phyloP scores from a whole-genome alignment of 1,284 basidiomycete species.

The Cutaneotrichosporon mucoides region DNA sequence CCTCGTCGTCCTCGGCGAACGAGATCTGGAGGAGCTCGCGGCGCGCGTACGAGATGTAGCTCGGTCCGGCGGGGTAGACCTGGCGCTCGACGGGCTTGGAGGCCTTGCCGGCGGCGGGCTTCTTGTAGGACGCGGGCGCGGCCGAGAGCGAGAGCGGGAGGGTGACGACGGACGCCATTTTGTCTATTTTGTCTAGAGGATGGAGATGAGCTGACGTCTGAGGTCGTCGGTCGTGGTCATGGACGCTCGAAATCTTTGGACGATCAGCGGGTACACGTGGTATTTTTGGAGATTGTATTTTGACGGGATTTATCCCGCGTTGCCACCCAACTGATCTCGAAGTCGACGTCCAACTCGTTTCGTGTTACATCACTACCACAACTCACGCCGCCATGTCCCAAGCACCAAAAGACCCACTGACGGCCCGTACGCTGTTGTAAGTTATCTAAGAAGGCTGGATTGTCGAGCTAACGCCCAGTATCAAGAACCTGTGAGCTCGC shows the following conservation, averaged over 20 bases:
- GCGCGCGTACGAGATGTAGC: conserved; percentile 74
- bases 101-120: conserved; percentile 42
- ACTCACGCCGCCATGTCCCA: conserved; percentile 22
- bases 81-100: conserved; percentile 49
- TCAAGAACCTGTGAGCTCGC: conserved; percentile 46
- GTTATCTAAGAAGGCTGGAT: conserved; percentile 4
- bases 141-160: conserved; percentile 46
- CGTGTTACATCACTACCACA: not conserved
- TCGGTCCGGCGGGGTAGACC: conserved; percentile 75
- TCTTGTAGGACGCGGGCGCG: conserved; percentile 43
- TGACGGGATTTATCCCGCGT: conserved; percentile 4
- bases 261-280: not conserved
- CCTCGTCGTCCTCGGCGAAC: conserved; percentile 70
- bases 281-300: not conserved
- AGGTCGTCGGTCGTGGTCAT: no score
- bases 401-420: conserved; percentile 32
- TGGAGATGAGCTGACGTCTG: not conserved
- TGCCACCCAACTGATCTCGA: not conserved
- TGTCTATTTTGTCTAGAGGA: not conserved
- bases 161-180: conserved; percentile 46
- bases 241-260: conserved; percentile 5
- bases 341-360: not conserved
- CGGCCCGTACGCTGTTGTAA: conserved; percentile 46
- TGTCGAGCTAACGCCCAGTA: conserved; percentile 24
- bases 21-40: conserved; percentile 69